Conservation (phyloP, 768 basidiomycete species). For the Podaxis mareebaensis region DNA sequence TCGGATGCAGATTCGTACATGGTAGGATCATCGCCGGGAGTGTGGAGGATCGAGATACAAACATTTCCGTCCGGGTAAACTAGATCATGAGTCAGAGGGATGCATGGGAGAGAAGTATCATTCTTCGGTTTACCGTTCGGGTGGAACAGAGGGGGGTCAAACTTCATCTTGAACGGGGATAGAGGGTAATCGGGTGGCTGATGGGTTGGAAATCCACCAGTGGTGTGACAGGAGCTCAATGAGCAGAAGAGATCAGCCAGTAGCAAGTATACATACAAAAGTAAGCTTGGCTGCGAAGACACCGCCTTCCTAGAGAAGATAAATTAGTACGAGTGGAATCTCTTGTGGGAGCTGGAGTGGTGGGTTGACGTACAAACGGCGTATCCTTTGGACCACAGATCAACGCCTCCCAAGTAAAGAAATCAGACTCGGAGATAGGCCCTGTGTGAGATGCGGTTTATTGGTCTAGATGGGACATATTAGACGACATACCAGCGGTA, state of each 20-base stretch:
- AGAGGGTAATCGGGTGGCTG: slow-evolving; percentile 94
- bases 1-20: slow-evolving; percentile 96
- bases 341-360: not conserved
- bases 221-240: slow-evolving; percentile 7
- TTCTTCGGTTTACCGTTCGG: slow-evolving; percentile 78
- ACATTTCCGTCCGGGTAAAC: slow-evolving; percentile 97
- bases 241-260: not conserved
- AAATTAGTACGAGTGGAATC: slow-evolving; percentile 2
- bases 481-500: slow-evolving; percentile 64
- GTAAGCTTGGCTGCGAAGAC: slow-evolving; percentile 90
- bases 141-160: slow-evolving; percentile 96
- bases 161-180: slow-evolving; percentile 99
- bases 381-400: slow-evolving; percentile 94
- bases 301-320: slow-evolving; percentile 77
- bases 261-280: slow-evolving; percentile 67
- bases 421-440: slow-evolving; percentile 88
- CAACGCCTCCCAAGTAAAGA: slow-evolving; percentile 95
- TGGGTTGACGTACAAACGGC: slow-evolving; percentile 68
- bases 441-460: slow-evolving; percentile 43
- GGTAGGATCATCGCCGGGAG: slow-evolving; percentile 88
- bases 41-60: slow-evolving; percentile 97
- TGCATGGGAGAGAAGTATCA: not conserved
- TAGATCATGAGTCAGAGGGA: slow-evolving; percentile 31
- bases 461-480: slow-evolving; percentile 9
- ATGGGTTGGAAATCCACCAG: slow-evolving; percentile 12